Base-by-base conservation (phyloP, 345 rosid species). In the Fremontodendron californicum region DNA sequence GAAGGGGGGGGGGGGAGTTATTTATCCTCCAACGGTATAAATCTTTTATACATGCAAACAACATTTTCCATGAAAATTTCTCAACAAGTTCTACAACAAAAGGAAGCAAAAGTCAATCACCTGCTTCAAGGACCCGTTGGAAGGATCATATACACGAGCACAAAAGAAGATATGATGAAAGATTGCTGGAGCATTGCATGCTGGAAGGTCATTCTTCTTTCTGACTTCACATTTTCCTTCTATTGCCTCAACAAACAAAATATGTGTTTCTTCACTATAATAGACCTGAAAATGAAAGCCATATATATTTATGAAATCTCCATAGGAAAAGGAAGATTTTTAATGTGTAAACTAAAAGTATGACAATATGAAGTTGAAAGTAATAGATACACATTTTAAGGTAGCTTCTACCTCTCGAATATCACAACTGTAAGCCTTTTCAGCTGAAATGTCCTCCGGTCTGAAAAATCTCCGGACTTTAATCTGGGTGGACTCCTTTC, bases 151-250 rank as follows among this genome's bases (percentile, higher is more conserved):
- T 7, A 88, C 48, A 66, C 78, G 86, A 72, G 93, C 97, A 74
- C 99, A 95, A 75, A 88, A 93, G 90, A 95, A 95, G n/a, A 88
- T 81, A 63, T 93, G 90, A 52, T 92, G 87, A 84, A 81, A 88
- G 72, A 89, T 84, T 45, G 84, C 84, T 75, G 87, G 86, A 71
- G 78, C 78, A 71, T 68, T 79, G 78, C 66, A 52, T 42, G 83
- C 55, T 1, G 92, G 91, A 82, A 95, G 43, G 75, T 93, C 92
- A 67, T 13, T 78, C 79, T 88, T 95, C 90, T 83, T 93, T 83
- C 91, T 89, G 63, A 93, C 93, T 82, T 93, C 94, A 82, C 98
- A 95, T 80, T 90, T 95, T 40, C 99, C 97, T 84, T 87, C 83
- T 67, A 95, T 66, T 61, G 74, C 76, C 71, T 55, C 87, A 42